Evolutionary conservation across 495 filamentous ascomycete genomes (phyloP).

Genomic region (Penicillium canescens): DNA sequence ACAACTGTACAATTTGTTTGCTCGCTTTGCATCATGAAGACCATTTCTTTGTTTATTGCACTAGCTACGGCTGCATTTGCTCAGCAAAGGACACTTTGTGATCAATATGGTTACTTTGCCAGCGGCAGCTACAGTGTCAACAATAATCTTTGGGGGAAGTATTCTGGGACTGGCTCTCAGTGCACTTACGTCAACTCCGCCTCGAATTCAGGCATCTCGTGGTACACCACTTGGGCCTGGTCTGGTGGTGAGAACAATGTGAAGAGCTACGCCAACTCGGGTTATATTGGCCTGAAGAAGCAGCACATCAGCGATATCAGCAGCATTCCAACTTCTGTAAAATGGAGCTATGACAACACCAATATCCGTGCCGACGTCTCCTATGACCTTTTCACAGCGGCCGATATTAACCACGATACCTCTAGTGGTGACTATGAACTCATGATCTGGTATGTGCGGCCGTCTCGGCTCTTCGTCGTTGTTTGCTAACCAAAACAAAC

Average conservation of each 20-base stretch:
- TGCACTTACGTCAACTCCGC: constrained; percentile 40
- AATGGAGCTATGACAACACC: constrained; percentile 41
- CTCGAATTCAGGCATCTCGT: constrained; percentile 30
- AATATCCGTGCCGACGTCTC: constrained; percentile 45
- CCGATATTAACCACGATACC: constrained; percentile 44
- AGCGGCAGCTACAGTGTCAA: constrained; percentile 38
- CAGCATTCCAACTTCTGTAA: constrained; percentile 37
- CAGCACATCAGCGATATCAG: constrained; percentile 30
- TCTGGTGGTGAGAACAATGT: constrained; percentile 37
- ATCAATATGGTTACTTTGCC: constrained; percentile 37
- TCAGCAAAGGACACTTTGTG: constrained; percentile 30
- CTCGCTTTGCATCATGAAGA: constrained; percentile 7
- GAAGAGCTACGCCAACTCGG: constrained; percentile 47
- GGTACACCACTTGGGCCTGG: constrained; percentile 47
- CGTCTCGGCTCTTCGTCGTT: background rate
- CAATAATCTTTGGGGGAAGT: constrained; percentile 50
- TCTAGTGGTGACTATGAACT: constrained; percentile 49
- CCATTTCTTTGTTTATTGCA: constrained; percentile 1
- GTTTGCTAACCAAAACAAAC: too few species aligned
- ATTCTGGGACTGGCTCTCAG: constrained; percentile 37
- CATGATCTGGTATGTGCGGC: constrained; percentile 46
- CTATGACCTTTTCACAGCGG: constrained; percentile 49
- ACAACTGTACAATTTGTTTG: background rate
- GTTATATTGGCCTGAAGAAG: constrained; percentile 23
- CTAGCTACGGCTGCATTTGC: constrained; percentile 5